Conservation (phyloP, 495 filamentous ascomycete species). For the Hyphodiscus hymeniophilus region DNA sequence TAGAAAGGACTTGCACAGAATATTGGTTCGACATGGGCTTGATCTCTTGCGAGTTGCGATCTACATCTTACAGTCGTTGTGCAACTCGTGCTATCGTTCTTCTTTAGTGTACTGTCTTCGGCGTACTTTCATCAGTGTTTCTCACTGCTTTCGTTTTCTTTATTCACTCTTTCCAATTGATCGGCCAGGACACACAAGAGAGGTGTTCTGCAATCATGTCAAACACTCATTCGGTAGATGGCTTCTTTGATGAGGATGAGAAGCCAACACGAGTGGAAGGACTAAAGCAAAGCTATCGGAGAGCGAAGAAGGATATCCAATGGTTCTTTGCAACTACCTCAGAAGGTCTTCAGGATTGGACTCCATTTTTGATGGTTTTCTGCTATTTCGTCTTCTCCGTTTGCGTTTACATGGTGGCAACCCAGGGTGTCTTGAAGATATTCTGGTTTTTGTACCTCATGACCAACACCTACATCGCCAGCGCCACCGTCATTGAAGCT, state of each 20-base stretch:
- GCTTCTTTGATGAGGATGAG: not conserved
- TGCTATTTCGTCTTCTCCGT: conserved; percentile 31
- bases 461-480: conserved; percentile 12
- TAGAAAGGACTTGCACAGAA: too few relatives aligned
- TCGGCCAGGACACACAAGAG: too few relatives aligned
- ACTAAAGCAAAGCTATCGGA: not conserved
- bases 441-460: conserved; percentile 12
- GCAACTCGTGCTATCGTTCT: not conserved
- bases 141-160: not conserved
- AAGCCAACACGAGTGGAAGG: not conserved
- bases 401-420: conserved; percentile 28
- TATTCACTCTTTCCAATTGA: not conserved
- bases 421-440: conserved; percentile 1
- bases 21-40: too few relatives aligned
- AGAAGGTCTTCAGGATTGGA: conserved; percentile 22
- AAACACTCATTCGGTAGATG: not conserved
- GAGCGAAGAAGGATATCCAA: not conserved
- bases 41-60: too few relatives aligned
- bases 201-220: not conserved
- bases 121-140: too few relatives aligned
- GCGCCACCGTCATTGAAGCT: conserved; percentile 28
- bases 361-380: conserved; percentile 29
- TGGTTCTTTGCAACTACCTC: not conserved
- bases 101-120: not conserved
- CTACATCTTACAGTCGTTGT: too few relatives aligned